Percentiles rank a stretch among this genome's conserved stretches.
Conservation (phyloP, 2,329 filamentous ascomycete species). For the Arachnomyces sp. region DNA sequence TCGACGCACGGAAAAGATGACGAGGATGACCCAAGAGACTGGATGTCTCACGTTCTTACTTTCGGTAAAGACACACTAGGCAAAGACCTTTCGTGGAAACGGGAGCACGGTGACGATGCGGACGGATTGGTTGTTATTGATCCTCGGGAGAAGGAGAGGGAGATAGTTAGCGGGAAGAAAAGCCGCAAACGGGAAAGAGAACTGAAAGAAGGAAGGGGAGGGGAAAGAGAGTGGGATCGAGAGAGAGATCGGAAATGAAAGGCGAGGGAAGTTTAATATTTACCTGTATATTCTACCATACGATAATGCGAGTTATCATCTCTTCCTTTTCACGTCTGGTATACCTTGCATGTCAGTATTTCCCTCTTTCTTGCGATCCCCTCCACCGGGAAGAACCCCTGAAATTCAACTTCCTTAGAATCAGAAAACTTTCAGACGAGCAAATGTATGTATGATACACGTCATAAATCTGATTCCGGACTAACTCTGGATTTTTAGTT, state of each 20-base stretch:
- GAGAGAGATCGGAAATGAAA: conserved; percentile 25
- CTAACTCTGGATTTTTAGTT: too few species aligned
- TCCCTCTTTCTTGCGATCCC: too few species aligned
- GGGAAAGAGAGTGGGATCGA: conserved; percentile 25
- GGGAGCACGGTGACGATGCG: conserved; percentile 76
- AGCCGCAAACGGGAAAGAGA: conserved; percentile 34
- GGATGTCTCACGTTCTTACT: conserved; percentile 78
- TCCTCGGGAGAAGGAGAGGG: conserved; percentile 71
- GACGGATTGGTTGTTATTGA: conserved; percentile 77
- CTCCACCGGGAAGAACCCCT: too few species aligned
- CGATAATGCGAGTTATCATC: too few species aligned
- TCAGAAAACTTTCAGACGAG: too few species aligned
- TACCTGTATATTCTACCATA: too few species aligned
- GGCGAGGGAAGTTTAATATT: conserved; percentile 9
- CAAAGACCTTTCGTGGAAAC: conserved; percentile 83
- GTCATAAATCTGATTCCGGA: too few species aligned
- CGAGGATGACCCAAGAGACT: conserved; percentile 50
- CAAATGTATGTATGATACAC: too few species aligned
- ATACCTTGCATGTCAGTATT: too few species aligned
- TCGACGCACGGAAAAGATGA: conserved; percentile 46
- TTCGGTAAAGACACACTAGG: conserved; percentile 87
- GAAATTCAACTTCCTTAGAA: too few species aligned
- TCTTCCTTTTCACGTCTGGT: too few species aligned
- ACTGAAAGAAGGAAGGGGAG: conserved; percentile 38
- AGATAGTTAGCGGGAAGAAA: conserved; percentile 60